These are phyloP conservation scores for Penicillium griseofulvum DNA, from an alignment of 2,329 filamentous ascomycete species.

Conservation along the genomic window DNA sequence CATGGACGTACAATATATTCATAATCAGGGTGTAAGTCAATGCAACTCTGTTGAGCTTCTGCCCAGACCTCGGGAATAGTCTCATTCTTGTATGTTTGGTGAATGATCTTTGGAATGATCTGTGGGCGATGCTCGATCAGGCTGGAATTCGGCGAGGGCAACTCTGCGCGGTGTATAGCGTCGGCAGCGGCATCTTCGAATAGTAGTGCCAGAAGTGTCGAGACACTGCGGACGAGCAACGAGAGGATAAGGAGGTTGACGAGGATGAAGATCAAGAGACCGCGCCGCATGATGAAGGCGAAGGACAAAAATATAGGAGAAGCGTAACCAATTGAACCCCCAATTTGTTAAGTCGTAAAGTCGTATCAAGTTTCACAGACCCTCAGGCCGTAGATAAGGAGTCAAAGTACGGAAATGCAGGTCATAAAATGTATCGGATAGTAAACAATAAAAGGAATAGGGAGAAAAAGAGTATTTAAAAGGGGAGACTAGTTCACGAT, in stretches of 20 bases:
- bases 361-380: conserved; percentile 1
- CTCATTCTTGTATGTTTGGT: conserved; percentile 72
- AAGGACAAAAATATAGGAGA: not conserved
- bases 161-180: conserved; percentile 64
- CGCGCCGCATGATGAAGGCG: conserved; percentile 55
- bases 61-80: conserved; percentile 66
- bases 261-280: conserved; percentile 62
- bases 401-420: not conserved
- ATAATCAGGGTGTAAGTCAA: conserved; percentile 66
- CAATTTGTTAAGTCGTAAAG: not conserved
- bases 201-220: conserved; percentile 68
- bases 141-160: conserved; percentile 63
- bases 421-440: not conserved
- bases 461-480: conserved; percentile 2
- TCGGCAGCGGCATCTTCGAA: conserved; percentile 65
- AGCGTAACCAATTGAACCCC: not conserved
- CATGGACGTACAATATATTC: conserved; percentile 64
- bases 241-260: conserved; percentile 63
- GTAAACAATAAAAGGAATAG: not conserved
- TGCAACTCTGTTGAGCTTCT: conserved; percentile 63
- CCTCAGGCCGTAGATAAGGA: not conserved
- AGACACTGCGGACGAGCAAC: conserved; percentile 65
- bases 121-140: conserved; percentile 56
- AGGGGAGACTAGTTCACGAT: conserved; percentile 15
- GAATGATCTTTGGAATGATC: conserved; percentile 72